Percentiles rank a stretch among this genome's conserved stretches.
Conservation (phyloP, 139 green algal genomes). For the Asterochloris sp. region DNA sequence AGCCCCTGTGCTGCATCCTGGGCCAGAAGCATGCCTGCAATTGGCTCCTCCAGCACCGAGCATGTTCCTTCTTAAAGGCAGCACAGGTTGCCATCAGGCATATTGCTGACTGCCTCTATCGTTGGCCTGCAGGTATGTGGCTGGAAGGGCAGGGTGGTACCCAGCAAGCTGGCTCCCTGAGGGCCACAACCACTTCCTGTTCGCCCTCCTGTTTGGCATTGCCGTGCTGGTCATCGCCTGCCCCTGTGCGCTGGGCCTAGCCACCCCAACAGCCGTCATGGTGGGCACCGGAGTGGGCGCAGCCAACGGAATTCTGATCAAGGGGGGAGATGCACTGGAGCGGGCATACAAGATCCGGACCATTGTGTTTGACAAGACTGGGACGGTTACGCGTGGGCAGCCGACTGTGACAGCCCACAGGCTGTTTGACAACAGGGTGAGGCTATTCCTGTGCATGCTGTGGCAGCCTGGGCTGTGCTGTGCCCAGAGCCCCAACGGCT, state of each 20-base stretch:
- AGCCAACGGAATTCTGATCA: conserved; percentile 90
- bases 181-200: conserved; percentile 81
- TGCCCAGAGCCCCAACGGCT: no score
- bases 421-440: conserved; percentile 27
- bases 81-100: no score
- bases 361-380: conserved; percentile 97
- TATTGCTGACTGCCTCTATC: no score
- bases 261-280: conserved; percentile 98
- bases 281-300: conserved; percentile 83
- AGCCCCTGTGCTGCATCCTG: no score
- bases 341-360: conserved; percentile 45
- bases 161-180: conserved; percentile 73
- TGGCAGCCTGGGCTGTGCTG: no score
- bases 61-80: no score
- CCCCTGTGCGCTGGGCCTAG: conserved; percentile 94
- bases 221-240: conserved; percentile 96
- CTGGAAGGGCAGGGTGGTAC: conserved; percentile 41
- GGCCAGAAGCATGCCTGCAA: no score
- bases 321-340: conserved; percentile 81
- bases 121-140: conserved; percentile 38
- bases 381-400: conserved; percentile 83
- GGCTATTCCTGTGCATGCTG: neutral
- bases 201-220: conserved; percentile 93
- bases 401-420: conserved; percentile 56
- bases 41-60: no score